Base-by-base conservation (phyloP, 2,329 filamentous ascomycete species). In the Neofusicoccum ribis region DNA sequence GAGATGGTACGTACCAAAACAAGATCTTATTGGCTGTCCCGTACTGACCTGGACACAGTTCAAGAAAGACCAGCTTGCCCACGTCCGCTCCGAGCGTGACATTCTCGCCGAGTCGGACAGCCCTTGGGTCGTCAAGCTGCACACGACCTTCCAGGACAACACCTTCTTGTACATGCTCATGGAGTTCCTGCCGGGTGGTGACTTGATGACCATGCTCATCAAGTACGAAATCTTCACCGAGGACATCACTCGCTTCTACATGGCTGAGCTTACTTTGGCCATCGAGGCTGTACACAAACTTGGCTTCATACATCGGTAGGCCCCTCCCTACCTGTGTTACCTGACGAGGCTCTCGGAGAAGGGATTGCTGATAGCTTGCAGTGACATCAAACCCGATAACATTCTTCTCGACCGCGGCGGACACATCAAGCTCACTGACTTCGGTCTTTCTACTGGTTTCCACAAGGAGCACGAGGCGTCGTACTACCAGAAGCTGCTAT, bases 191-290 rank as follows among this genome's bases (percentile, higher is more conserved):
- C 95, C 95, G 7, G 95, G 95, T 78, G 95, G 95, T 78, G 95
- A 99, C 82, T 80, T 99, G 77, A 99, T 99, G 95, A 99, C 95
- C 3, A 99, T 99, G 95, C 85, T 99, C 71, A 99, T 99, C 83
- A 99, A 98, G 85, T 99, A 99, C 75, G 95, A 99, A 78, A 97
- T 99, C 77, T 99, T 99, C 79, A 96, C 93, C 0, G 94, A 98
- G 78, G 95, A 99, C 71, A 98, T 99, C 70, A 99, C 95, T 36
- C 89, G 95, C 17, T 99, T 99, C 80, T 99, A 99, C 80, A 99
- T 99, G 87, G 95, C 95, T 27, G 94, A 99, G 79, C 94, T 98
- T 72, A 92, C 97, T 27, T 86, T 98, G 75, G 95, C 95, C n/a
- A 98, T 99, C 70, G 95, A 99, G 76, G 95, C 95, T 14, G 95